Percentiles rank a stretch among this genome's conserved stretches.
phyloP scores from a whole-genome alignment of 2,329 filamentous ascomycete genomes.

The Fusarium aywerte region DNA sequence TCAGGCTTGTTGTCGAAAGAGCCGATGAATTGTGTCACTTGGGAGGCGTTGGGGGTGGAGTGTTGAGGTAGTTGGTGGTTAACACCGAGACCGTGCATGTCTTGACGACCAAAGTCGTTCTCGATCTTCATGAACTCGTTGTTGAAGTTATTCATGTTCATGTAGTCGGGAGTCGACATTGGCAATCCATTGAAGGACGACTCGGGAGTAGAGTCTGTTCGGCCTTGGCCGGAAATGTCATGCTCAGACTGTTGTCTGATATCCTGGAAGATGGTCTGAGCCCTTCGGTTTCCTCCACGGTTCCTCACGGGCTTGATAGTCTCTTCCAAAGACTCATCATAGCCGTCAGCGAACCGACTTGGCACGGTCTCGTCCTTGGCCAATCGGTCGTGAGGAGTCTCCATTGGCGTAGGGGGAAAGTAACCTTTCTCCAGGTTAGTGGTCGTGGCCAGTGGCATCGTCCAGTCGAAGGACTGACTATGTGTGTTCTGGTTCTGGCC shows the following conservation, averaged over 20 bases:
- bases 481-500: slow-evolving; percentile 65
- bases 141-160: slow-evolving; percentile 63
- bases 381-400: slow-evolving; percentile 66
- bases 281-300: slow-evolving; percentile 55
- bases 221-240: slow-evolving; percentile 65
- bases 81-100: slow-evolving; percentile 55
- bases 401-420: slow-evolving; percentile 74
- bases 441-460: slow-evolving; percentile 16
- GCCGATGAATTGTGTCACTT: slow-evolving; percentile 56
- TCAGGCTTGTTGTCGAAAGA: slow-evolving; percentile 59
- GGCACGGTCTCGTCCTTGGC: slow-evolving; percentile 56
- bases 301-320: slow-evolving; percentile 67
- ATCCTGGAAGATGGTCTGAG: slow-evolving; percentile 67
- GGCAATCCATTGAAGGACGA: slow-evolving; percentile 60
- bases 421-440: slow-evolving; percentile 58
- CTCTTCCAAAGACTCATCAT: slow-evolving; percentile 74
- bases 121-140: slow-evolving; percentile 58
- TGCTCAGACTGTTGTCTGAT: slow-evolving; percentile 67
- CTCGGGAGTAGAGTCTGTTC: slow-evolving; percentile 61
- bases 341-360: slow-evolving; percentile 67
- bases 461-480: slow-evolving; percentile 58
- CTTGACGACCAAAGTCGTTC: slow-evolving; percentile 50
- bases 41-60: slow-evolving; percentile 63
- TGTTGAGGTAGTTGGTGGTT: slow-evolving; percentile 59
- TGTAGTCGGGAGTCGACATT: slow-evolving; percentile 67